Evolutionary conservation across 257 asterid genomes (phyloP).

Genomic region (Jasminum sambac): DNA sequence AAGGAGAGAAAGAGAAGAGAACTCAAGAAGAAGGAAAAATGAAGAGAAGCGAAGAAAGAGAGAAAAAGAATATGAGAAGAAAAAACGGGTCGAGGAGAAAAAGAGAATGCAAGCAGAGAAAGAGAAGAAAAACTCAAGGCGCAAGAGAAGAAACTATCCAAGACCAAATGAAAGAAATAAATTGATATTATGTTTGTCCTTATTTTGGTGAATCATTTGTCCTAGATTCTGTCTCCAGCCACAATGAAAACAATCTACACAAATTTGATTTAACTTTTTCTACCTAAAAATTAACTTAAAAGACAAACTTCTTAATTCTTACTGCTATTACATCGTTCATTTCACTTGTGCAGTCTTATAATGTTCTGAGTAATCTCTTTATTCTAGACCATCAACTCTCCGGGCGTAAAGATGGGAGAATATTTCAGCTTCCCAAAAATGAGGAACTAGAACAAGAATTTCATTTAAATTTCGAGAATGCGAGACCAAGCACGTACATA

Average conservation of each 20-base stretch:
- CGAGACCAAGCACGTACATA: neutral
- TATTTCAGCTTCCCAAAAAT: neutral
- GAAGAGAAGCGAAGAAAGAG: constrained; percentile 6
- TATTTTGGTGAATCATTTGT: neutral
- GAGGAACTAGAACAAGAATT: neutral
- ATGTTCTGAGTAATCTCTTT: neutral
- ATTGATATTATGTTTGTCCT: neutral
- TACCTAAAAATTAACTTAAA: too few relatives aligned
- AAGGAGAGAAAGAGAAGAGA: neutral
- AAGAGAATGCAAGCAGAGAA: neutral
- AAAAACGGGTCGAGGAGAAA: neutral
- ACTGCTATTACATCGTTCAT: neutral
- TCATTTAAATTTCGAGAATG: neutral
- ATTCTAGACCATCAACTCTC: neutral
- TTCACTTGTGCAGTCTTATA: neutral
- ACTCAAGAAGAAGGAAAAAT: neutral
- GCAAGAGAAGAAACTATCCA: constrained; percentile 3
- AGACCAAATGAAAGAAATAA: constrained; percentile 1
- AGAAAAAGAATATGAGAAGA: constrained; percentile 15
- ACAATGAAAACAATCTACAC: neutral
- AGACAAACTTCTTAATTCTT: neutral
- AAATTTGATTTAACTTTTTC: too few relatives aligned
- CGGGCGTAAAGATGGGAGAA: neutral
- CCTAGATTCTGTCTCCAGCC: constrained; percentile 7
- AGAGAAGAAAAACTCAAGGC: constrained; percentile 1